Conservation (phyloP, 495 filamentous ascomycete genomes). For the Delitschia confertaspora region DNA sequence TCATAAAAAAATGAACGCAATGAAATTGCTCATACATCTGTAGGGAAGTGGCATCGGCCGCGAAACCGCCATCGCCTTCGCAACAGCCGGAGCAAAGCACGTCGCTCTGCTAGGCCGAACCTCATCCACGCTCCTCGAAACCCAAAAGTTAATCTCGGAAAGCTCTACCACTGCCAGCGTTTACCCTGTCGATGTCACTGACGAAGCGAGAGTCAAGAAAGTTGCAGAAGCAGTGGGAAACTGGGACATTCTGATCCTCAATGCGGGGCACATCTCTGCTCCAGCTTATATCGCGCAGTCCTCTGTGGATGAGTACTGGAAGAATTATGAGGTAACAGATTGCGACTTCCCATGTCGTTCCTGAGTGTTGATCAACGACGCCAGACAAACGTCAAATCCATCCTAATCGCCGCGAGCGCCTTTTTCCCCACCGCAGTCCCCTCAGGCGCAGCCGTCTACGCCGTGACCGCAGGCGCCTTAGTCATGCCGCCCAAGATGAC, state of each 20-base stretch:
- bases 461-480: slow-evolving; percentile 24
- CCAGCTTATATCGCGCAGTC: slow-evolving; percentile 25
- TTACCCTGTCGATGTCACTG: slow-evolving; percentile 19
- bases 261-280: slow-evolving; percentile 30
- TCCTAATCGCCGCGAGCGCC: slow-evolving; percentile 31
- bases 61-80: slow-evolving; percentile 37
- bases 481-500: slow-evolving; percentile 18
- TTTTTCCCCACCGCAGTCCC: slow-evolving; percentile 36
- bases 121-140: slow-evolving; percentile 14
- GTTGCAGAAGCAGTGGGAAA: slow-evolving; percentile 25
- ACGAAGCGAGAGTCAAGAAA: slow-evolving; percentile 22
- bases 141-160: not conserved
- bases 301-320: slow-evolving; percentile 34
- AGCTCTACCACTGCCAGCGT: slow-evolving; percentile 12
- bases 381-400: slow-evolving; percentile 39
- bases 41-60: slow-evolving; percentile 35
- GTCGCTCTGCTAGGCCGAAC: slow-evolving; percentile 19
- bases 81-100: slow-evolving; percentile 14
- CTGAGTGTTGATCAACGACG: too few relatives aligned
- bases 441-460: slow-evolving; percentile 35
- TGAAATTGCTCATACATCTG: not conserved
- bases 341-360: slow-evolving; percentile 9
- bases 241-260: slow-evolving; percentile 36
- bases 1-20: not conserved
- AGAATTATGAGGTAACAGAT: slow-evolving; percentile 32